These are phyloP conservation scores for Fraxinus ornus DNA, from an alignment of 305 asterid genomes.

Conservation along the genomic window DNA sequence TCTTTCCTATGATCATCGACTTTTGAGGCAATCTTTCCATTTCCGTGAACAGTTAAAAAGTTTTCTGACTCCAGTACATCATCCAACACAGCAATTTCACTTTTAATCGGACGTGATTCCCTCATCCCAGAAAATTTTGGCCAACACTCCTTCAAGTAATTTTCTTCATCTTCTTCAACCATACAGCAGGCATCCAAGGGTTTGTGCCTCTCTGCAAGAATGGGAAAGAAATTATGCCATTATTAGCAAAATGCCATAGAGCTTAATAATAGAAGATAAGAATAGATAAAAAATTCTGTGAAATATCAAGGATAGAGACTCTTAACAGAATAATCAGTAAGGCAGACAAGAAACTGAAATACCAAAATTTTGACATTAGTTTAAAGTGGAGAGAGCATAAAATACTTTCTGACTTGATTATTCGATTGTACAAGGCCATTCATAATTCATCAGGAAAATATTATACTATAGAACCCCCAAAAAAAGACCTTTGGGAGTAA, in stretches of 20 bases:
- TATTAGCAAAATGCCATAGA: slow-evolving; percentile 24
- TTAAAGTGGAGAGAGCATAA: slow-evolving; percentile 1
- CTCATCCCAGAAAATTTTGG: slow-evolving; percentile 58
- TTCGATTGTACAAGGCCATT: slow-evolving; percentile 7
- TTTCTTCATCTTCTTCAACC: slow-evolving; percentile 95
- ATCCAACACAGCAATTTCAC: slow-evolving; percentile 34
- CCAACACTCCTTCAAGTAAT: slow-evolving; percentile 65
- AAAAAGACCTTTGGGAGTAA: slow-evolving; percentile 67
- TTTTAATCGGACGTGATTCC: slow-evolving; percentile 37
- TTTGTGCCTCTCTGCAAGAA: slow-evolving; percentile 65
- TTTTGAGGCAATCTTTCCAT: slow-evolving; percentile 34
- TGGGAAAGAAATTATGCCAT: slow-evolving; percentile 16
- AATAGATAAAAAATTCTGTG: slow-evolving; percentile 13
- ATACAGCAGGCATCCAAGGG: slow-evolving; percentile 52
- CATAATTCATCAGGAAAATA: slow-evolving; percentile 18
- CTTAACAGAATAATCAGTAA: slow-evolving; percentile 3
- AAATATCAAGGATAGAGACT: slow-evolving; percentile 17
- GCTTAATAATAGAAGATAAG: slow-evolving; percentile 18
- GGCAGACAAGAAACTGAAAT: slow-evolving; percentile 7
- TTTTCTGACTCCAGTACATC: slow-evolving; percentile 44
- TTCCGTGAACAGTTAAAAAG: slow-evolving; percentile 35
- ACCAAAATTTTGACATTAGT: slow-evolving; percentile 6
- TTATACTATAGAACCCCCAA: slow-evolving; percentile 11
- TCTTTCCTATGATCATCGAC: slow-evolving; percentile 44
- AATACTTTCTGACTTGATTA: slow-evolving; percentile 13